These are phyloP conservation scores for Yamadazyma kitorensis DNA, from an alignment of 805 yeast species.

Conservation along the genomic window DNA sequence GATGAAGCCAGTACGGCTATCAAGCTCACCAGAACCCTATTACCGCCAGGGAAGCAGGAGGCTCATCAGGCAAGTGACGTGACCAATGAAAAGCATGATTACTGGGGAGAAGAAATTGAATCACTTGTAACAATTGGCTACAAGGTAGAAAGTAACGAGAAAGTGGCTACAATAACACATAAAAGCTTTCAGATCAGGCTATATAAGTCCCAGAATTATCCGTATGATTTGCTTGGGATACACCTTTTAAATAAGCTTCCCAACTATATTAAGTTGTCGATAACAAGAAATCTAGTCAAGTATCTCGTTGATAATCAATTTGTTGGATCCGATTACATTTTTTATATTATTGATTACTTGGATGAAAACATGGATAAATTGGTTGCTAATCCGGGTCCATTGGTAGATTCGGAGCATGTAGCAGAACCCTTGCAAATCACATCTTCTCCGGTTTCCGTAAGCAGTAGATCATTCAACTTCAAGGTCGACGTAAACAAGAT, in stretches of 20 bases:
- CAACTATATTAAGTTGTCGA: conserved; percentile 63
- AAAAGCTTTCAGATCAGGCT: conserved; percentile 6
- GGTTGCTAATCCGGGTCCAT: conserved; percentile 66
- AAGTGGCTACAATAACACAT: background rate
- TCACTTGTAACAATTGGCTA: conserved; percentile 11
- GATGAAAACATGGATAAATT: conserved; percentile 57
- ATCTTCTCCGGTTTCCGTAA: too few relatives aligned
- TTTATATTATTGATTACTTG: conserved; percentile 73
- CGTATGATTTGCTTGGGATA: conserved; percentile 67
- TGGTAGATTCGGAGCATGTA: background rate
- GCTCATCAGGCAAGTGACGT: background rate
- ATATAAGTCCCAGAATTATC: conserved; percentile 48
- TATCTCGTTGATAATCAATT: conserved; percentile 42
- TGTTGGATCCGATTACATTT: conserved; percentile 70
- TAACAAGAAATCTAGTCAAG: conserved; percentile 45
- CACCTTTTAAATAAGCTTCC: conserved; percentile 57
- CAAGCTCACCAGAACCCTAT: conserved; percentile 5
- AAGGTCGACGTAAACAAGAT: conserved; percentile 9
- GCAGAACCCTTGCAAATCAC: background rate
- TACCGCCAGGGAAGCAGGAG: background rate
- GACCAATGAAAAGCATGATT: background rate
- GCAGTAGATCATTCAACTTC: conserved; percentile 7
- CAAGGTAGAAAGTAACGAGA: conserved; percentile 4
- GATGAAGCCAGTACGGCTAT: conserved; percentile 37
- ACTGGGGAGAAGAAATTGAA: conserved; percentile 12